Evolutionary conservation across 768 basidiomycete genomes (phyloP), one percentile per base, ranked within the genome.

Genomic region (Rubroboletus satanas): DNA sequence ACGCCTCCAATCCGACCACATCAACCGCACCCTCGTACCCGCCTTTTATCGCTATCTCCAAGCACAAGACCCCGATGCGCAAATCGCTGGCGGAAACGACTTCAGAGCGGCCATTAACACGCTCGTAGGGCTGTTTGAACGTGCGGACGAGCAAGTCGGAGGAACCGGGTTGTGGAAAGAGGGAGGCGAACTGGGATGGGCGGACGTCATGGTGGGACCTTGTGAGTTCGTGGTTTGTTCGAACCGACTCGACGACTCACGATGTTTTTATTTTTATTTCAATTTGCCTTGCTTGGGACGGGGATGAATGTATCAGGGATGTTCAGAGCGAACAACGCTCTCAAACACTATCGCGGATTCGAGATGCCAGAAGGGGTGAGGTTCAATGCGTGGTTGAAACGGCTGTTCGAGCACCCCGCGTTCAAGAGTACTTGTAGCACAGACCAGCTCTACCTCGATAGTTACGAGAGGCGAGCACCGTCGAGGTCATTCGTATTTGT

Each of bases 31-130:
- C 8, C 65, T 90, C 38, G 77, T 90, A 4, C 87, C 88, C 7
- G 77, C 84, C 0, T 90, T 90, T 69, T 89, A 89, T 62, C 81
- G 86, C 29, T 88, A 77, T 61, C 76, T 90, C 29, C 87, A 90
- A 72, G 83, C 86, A 0, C 88, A 87, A 68, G 82, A 82, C 7
- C 50, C 65, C 9, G 69, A 68, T 4, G 75, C 79, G 1, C 87
- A 88, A 64, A 76, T 78, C 44, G 70, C 75, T 18, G 67, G 63
- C 3, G 82, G 76, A 2, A 78, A 75, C 51, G 86, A 86, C 18
- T 85, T 87, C 56, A 71, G 73, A 36, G 68, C 69, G 0, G 76
- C 81, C 1, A 64, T 90, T 12, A 78, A 80, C 23, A 63, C 64
- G 1, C 79, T 90, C 33, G 75, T 83, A 0, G 59, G 50, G 0